Evolutionary conservation across 768 basidiomycete species (phyloP).

Genomic region (Candolleomyces efflorescens): DNA sequence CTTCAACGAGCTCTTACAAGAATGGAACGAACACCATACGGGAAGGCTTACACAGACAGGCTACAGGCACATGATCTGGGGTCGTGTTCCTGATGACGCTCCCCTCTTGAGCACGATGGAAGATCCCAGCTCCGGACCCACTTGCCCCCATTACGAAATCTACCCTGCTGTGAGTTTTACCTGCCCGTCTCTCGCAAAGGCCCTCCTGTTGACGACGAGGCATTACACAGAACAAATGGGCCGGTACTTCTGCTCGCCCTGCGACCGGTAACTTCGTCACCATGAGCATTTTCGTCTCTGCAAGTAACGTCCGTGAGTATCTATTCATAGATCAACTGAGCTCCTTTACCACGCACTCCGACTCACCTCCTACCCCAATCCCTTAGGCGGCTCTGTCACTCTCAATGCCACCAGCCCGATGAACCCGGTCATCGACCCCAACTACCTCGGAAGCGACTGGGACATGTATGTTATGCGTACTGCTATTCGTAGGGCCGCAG

Average conservation of each 20-base stretch:
- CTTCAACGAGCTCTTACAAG: background rate
- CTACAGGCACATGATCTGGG: background rate
- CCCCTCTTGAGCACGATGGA: background rate
- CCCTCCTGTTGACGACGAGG: no score
- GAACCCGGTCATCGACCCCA: background rate
- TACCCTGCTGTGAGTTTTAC: background rate
- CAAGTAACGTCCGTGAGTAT: background rate
- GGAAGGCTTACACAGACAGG: background rate
- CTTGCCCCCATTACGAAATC: slow-evolving; percentile 5
- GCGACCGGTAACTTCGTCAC: background rate
- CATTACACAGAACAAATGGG: background rate
- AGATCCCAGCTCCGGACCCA: slow-evolving; percentile 7
- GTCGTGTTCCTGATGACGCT: background rate
- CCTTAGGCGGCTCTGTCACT: background rate
- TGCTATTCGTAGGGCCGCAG: background rate
- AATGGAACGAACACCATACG: background rate
- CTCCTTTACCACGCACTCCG: background rate
- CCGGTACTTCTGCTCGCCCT: background rate
- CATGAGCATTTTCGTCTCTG: background rate
- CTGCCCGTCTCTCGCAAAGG: no score
- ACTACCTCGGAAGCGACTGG: background rate
- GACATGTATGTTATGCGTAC: background rate
- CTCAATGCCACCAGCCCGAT: background rate
- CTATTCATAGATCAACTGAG: background rate
- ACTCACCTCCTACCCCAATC: background rate